Evolutionary conservation across 148 eudicot genomes (phyloP).

Genomic region (Agrostemma githago): DNA sequence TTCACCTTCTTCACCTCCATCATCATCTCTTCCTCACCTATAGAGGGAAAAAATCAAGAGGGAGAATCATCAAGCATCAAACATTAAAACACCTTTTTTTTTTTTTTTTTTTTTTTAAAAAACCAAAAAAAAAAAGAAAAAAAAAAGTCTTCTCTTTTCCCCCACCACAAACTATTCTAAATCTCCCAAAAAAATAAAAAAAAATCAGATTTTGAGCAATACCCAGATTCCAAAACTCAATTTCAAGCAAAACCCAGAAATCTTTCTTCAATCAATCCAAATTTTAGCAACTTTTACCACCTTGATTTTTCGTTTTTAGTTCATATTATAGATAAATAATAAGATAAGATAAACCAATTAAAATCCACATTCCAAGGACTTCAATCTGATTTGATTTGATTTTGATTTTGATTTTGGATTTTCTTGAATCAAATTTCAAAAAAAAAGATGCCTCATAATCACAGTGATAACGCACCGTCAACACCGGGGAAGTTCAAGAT

Average conservation of each 20-base stretch:
- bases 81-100: neutral
- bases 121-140: neutral
- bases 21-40: neutral
- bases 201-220: constrained; percentile 30
- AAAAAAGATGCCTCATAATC: constrained; percentile 25
- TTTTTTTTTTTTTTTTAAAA: neutral
- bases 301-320: neutral
- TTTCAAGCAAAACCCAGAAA: constrained; percentile 30
- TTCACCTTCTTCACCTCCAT: constrained; percentile 23
- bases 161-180: constrained; percentile 12
- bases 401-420: neutral
- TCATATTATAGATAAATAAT: no score
- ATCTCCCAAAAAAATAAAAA: neutral
- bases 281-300: neutral
- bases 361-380: constrained; percentile 21
- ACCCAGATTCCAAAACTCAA: constrained; percentile 36
- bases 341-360: neutral
- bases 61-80: neutral
- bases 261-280: neutral
- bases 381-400: neutral
- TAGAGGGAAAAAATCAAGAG: neutral
- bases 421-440: constrained; percentile 25
- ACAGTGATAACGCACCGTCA: constrained; percentile 54
- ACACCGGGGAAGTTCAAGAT: constrained; percentile 82
- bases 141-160: constrained; percentile 11